Conservation (phyloP, 78 protist genomes). For the Thecamonas trahens region DNA sequence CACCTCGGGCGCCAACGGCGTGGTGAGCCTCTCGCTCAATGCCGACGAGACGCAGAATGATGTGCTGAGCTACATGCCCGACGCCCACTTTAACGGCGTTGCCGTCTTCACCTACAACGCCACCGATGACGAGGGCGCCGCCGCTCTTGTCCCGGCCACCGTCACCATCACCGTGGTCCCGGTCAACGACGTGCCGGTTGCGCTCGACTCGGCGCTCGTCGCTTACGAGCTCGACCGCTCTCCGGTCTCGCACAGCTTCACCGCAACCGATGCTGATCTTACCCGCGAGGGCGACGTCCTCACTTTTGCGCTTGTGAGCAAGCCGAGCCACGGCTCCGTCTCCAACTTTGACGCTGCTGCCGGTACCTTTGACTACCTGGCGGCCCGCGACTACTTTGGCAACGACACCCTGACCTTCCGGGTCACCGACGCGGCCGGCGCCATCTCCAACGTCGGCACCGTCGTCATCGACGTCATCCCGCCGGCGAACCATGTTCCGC, state of each 20-base stretch:
- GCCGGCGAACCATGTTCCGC: too few relatives aligned
- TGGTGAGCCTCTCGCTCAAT: background rate
- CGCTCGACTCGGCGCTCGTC: background rate
- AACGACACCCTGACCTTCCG: background rate
- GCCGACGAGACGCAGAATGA: background rate
- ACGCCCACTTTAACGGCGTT: background rate
- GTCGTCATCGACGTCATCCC: too few relatives aligned
- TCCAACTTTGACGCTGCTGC: background rate
- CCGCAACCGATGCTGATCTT: too few relatives aligned
- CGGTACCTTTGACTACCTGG: background rate
- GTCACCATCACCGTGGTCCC: background rate
- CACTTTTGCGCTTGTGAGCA: too few relatives aligned
- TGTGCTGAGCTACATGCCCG: background rate
- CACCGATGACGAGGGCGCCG: background rate
- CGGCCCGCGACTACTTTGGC: background rate
- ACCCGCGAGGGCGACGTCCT: too few relatives aligned
- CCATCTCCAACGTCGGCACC: too few relatives aligned
- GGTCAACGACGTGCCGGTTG: constrained; percentile 6
- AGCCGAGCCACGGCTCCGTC: background rate
- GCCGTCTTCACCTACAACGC: background rate
- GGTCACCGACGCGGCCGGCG: background rate
- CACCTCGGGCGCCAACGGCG: background rate
- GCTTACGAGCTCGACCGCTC: too few relatives aligned
- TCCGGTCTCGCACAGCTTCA: background rate
- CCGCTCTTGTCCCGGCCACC: background rate